Evolutionary conservation across 2,329 filamentous ascomycete genomes (phyloP), one percentile per base, ranked within the genome.

Genomic region (Neobulgaria alba): DNA sequence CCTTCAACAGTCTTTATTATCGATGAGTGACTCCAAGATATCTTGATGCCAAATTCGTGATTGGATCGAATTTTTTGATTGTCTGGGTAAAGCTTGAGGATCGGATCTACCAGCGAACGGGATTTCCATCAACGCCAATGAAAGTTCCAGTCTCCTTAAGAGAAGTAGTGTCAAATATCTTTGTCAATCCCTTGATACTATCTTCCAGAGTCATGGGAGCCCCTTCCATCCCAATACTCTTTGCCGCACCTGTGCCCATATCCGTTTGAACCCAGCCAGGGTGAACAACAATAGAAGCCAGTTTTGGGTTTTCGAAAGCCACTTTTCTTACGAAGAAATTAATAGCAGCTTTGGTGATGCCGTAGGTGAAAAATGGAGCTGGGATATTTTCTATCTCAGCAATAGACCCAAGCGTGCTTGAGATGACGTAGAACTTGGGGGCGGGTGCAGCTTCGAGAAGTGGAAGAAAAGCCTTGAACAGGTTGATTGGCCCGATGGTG

Each of bases 391-490:
- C 29, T 29, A 52, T 37, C 2, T 16, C 10, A 0, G 18, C 32
- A 10, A 57, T 48, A 5, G 47, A 49, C 2, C 47, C 54, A 16
- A 54, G 21, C 4, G 7, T 56, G 0, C 48, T 45, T 3, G 60
- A 63, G 5, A 65, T 58, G 33, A 69, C 61, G 2, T 58, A 45
- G 9, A 62, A 60, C 30, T 62, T 67, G 0, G 65, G 62, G 14
- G 55, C 33, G 4, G 47, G 18, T 0, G 63, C 48, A 33, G 56
- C 57, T 18, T 57, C 47, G 29, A 73, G 52, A 9, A 73, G 51
- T 1, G 60, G 58, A 9, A 57, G 53, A 16, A 62, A 62, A 0
- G 68, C 68, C 47, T 70, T 67, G 54, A 67, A 67, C 1, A 72
- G 56, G 9, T 51, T 39, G 0, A 72, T 43, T 2, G 64, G 54